Evolutionary conservation across 2,329 filamentous ascomycete genomes (phyloP).

Genomic region (Ceratocystis variospora): DNA sequence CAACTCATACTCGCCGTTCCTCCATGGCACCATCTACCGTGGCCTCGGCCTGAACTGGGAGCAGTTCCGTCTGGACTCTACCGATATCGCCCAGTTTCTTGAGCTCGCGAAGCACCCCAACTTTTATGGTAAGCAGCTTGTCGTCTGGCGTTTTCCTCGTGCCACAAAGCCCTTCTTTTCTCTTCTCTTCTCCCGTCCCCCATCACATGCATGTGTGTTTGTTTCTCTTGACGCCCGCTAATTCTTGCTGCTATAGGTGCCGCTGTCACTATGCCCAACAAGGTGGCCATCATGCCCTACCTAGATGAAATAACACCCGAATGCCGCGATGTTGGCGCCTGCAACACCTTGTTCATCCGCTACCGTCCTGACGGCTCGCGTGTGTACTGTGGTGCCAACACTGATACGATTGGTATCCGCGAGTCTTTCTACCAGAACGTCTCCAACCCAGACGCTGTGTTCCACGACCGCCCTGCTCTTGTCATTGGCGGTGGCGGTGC

Average conservation of each 20-base stretch:
- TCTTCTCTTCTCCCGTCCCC: background rate
- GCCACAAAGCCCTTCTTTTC: background rate
- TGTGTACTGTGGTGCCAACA: constrained; percentile 60
- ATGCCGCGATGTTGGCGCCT: constrained; percentile 58
- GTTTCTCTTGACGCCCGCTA: background rate
- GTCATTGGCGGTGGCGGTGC: constrained; percentile 69
- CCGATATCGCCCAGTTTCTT: constrained; percentile 36
- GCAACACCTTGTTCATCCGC: constrained; percentile 63
- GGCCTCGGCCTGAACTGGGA: constrained; percentile 37
- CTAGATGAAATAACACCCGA: constrained; percentile 62
- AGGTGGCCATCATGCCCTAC: constrained; percentile 59
- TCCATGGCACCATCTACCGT: constrained; percentile 42
- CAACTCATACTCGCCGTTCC: constrained; percentile 40
- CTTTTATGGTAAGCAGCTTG: constrained; percentile 42
- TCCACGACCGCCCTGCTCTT: constrained; percentile 50
- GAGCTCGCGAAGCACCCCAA: constrained; percentile 40
- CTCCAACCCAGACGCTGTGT: constrained; percentile 31
- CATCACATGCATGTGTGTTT: background rate
- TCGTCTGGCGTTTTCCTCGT: background rate
- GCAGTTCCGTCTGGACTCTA: constrained; percentile 40
- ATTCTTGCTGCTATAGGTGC: constrained; percentile 34
- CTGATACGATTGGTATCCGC: constrained; percentile 64
- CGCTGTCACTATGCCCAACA: constrained; percentile 73
- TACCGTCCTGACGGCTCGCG: constrained; percentile 34
- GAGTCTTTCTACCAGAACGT: constrained; percentile 54